Conservation (phyloP, 1,284 basidiomycete species). For the Athelia psychrophila region DNA sequence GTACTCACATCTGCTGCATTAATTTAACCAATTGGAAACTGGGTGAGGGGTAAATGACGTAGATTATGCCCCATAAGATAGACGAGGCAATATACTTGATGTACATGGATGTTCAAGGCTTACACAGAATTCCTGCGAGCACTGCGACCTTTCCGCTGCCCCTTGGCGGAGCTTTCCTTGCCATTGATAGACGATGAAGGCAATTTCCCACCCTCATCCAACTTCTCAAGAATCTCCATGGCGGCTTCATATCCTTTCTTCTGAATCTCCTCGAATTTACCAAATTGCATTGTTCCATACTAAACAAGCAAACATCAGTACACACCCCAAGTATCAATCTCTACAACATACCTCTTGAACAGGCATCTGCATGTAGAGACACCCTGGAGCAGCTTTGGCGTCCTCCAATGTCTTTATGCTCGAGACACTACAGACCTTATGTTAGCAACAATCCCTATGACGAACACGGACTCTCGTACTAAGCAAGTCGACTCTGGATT, state of each 20-base stretch:
- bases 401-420: constrained; percentile 95
- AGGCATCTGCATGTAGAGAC: constrained; percentile 94
- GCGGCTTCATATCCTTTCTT: constrained; percentile 82
- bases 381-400: constrained; percentile 85
- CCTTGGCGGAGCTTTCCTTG: constrained; percentile 38
- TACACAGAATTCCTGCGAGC: constrained; percentile 69
- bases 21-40: no score
- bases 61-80: no score
- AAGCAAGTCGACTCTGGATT: constrained; percentile 93
- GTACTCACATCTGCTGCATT: no score
- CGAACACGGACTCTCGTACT: constrained; percentile 52
- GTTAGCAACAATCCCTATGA: constrained; percentile 7
- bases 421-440: constrained; percentile 66
- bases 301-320: constrained; percentile 26
- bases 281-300: constrained; percentile 80
- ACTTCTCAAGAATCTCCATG: constrained; percentile 70
- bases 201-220: constrained; percentile 80
- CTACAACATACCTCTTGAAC: constrained; percentile 70
- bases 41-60: no score
- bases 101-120: no score
- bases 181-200: constrained; percentile 69
- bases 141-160: constrained; percentile 69
- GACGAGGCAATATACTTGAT: no score
- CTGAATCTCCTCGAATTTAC: constrained; percentile 82
- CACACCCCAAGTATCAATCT: neutral